Base-by-base conservation (phyloP, 495 filamentous ascomycete species). In the Lasiosphaeris hirsuta region DNA sequence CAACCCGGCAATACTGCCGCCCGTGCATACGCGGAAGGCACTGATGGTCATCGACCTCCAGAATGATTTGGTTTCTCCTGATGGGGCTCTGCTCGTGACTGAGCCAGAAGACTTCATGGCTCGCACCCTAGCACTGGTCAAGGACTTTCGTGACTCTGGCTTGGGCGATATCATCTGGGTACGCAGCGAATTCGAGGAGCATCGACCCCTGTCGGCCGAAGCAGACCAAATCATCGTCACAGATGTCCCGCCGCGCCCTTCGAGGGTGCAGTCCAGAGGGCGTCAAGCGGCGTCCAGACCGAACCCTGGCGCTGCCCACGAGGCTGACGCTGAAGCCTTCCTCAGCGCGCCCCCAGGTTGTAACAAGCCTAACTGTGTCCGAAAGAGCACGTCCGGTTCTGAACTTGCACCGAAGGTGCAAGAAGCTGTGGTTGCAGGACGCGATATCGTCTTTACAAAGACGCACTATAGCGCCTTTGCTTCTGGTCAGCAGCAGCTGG, bases 101-200 rank as follows among this genome's bases (percentile, higher is more conserved):
- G 81, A 83, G 42, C 83, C 84, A 15, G 72, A 81, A 8, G 83
- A 86, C 11, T 89, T 91, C 50, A 68, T 94, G 17, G 81, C 88
- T 19, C 81, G 78, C 2, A 81, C 92, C 34, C 78, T 85, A 9
- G 69, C 78, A 1, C 75, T 98, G 7, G 83, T 84, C 23, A 83
- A 82, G 10, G 75, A 78, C 19, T 97, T 98, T 65, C 90, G 94
- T 48, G 50, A 67, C 40, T 65, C 69, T 11, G 82, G 82, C 11
- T 73, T 76, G 19, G 90, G 90, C 51, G 88, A 93, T 66, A 79
- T 97, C 50, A 85, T 97, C 66, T 97, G 92, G 92, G 82, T 96
- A 38, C 87, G 86, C 37, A 90, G 88, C 55, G 81, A 87, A 52
- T 93, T 85, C 65, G 84, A 88, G 61, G 75, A 75, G 39, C 80